Evolutionary conservation across 192 early-diverging fungal species (phyloP).

Genomic region (Chytriomyces sp.): DNA sequence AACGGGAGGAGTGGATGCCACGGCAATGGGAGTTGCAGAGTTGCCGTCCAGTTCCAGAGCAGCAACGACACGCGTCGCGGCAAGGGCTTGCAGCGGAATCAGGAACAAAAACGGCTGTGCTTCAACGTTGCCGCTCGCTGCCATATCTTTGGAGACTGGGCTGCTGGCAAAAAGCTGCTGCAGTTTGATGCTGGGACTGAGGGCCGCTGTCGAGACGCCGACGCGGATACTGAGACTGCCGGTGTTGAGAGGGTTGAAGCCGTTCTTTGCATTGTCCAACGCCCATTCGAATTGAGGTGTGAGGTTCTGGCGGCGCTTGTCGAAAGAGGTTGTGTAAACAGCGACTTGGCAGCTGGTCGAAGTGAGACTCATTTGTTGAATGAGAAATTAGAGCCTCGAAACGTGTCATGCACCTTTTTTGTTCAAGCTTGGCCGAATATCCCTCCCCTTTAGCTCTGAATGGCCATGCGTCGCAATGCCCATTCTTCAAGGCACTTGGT

Average conservation of each 20-base stretch:
- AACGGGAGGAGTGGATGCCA: background rate
- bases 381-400: too few species aligned
- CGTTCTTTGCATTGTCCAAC: too few species aligned
- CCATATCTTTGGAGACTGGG: background rate
- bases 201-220: background rate
- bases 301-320: slow-evolving; percentile 1
- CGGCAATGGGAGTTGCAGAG: background rate
- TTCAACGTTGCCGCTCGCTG: background rate
- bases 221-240: background rate
- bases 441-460: too few species aligned
- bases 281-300: background rate
- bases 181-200: background rate
- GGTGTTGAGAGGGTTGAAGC: background rate
- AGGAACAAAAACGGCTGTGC: background rate
- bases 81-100: background rate
- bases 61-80: background rate
- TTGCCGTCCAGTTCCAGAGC: background rate
- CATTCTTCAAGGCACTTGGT: too few species aligned
- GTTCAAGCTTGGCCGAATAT: too few species aligned
- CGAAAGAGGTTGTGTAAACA: background rate
- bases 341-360: background rate
- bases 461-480: too few species aligned
- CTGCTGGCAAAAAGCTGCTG: background rate
- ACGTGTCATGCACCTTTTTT: too few species aligned
- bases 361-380: background rate